Evolutionary conservation across 306 rosid genomes (phyloP), one percentile per base, ranked within the genome.

Genomic region (Oemleria cerasiformis): DNA sequence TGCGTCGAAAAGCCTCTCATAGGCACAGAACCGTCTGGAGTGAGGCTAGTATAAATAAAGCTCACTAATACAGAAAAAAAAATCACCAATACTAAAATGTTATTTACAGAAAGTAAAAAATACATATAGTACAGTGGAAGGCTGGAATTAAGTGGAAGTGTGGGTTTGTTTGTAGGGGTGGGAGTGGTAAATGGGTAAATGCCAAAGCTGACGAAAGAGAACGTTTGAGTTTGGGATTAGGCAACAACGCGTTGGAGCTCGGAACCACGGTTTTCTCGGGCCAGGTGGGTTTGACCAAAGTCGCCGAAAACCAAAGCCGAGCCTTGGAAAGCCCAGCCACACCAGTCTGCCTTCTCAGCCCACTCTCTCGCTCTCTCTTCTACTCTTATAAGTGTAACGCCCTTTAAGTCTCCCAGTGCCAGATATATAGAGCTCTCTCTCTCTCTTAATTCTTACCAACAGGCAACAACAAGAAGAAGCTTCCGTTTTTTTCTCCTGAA

Each of bases 251-350:
- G 43, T 90, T 85, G 98, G 88, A 81, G 38, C 75, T 49, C 83
- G 54, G 55, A 82, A 83, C 89, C 92, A 92, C 90, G 90, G 90
- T 86, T 88, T 88, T 92, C 95, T 92, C 90, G 98, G 96, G 91
- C 77, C 84, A 67, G 74, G 91, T 66, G 84, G 80, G 80, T 83
- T 92, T 92, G 98, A 92, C 98, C 83, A 30, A 50, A 64, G 43
- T 49, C 79, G 83, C 78, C 75, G 82, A 81, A 84, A 84, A 83
- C 86, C 90, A 69, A 90, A 80, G 81, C 73, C 72, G 1, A 0
- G 41, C 75, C 80, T 81, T 41, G 92, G 82, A 87, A 78, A 71
- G 71, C 81, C 66, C 73, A 76, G 63, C 59, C 68, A 60, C 21
- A 47, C 12, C 60, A 12, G 49, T 45, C 45, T 17, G 0, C 17